These are phyloP conservation scores for Schwanniomyces polymorphus DNA, from an alignment of 805 yeast species.

Conservation along the genomic window DNA sequence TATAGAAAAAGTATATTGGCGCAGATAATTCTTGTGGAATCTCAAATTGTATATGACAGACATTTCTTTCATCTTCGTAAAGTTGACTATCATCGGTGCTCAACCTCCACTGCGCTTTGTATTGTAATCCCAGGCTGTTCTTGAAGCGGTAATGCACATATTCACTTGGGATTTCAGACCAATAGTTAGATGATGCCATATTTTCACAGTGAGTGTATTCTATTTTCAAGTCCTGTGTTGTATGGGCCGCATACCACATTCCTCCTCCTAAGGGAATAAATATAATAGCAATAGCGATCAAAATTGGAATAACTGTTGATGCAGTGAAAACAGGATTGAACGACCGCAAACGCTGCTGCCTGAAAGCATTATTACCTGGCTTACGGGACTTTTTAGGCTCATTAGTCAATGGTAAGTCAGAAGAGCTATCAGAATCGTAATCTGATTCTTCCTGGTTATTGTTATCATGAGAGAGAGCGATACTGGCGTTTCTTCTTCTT, in stretches of 20 bases:
- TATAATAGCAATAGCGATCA: conserved; percentile 36
- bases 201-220: conserved; percentile 43
- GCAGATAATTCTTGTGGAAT: conserved; percentile 32
- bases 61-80: conserved; percentile 50
- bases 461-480: background rate
- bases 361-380: conserved; percentile 62
- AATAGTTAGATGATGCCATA: conserved; percentile 29
- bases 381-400: conserved; percentile 47
- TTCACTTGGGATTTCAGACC: conserved; percentile 38
- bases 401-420: conserved; percentile 42
- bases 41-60: conserved; percentile 42
- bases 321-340: conserved; percentile 48
- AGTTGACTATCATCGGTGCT: conserved; percentile 41
- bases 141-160: conserved; percentile 35
- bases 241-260: conserved; percentile 45
- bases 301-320: conserved; percentile 40
- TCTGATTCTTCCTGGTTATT: conserved; percentile 6
- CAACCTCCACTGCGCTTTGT: conserved; percentile 36
- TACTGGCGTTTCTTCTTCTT: background rate
- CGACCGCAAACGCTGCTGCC: conserved; percentile 56
- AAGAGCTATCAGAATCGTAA: conserved; percentile 43
- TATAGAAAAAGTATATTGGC: conserved; percentile 43
- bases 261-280: conserved; percentile 47
- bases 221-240: conserved; percentile 38
- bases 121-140: conserved; percentile 9